phyloP scores from a whole-genome alignment of 2,329 filamentous ascomycete species.

The Curvularia eragrostidis region DNA sequence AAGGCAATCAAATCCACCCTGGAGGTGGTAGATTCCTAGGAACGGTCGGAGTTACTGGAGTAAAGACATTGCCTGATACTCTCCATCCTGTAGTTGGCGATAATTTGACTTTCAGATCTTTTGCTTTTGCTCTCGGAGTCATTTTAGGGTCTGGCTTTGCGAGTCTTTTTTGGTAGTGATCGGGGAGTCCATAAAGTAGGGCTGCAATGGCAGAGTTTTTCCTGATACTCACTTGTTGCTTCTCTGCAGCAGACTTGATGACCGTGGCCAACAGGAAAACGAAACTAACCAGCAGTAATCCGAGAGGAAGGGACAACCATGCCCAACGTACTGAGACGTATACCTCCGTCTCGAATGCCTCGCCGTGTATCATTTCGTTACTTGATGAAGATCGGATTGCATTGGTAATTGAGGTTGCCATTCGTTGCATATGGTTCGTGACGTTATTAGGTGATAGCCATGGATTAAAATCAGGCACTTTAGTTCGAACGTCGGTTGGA shows the following conservation, averaged over 20 bases:
- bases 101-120: not conserved
- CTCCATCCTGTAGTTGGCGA: not conserved
- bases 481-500: not conserved
- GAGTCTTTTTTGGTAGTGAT: not conserved
- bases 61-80: not conserved
- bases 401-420: slow-evolving; percentile 31
- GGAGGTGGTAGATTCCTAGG: not conserved
- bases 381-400: slow-evolving; percentile 23
- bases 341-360: slow-evolving; percentile 20
- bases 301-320: slow-evolving; percentile 37
- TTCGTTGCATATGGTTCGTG: slow-evolving; percentile 25
- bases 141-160: not conserved
- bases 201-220: not conserved
- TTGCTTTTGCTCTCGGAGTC: not conserved
- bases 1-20: not conserved
- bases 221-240: not conserved
- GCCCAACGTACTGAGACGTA: slow-evolving; percentile 30
- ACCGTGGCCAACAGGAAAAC: slow-evolving; percentile 34
- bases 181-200: not conserved
- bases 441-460: slow-evolving; percentile 33
- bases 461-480: not conserved
- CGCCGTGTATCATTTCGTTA: slow-evolving; percentile 10
- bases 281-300: slow-evolving; percentile 26
- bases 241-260: not conserved
- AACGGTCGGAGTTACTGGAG: not conserved